Percentiles rank a stretch among this genome's conserved stretches.
These are phyloP conservation scores for Austroboletus rostrupii DNA, from an alignment of 1,284 basidiomycete species.

Conservation along the genomic window DNA sequence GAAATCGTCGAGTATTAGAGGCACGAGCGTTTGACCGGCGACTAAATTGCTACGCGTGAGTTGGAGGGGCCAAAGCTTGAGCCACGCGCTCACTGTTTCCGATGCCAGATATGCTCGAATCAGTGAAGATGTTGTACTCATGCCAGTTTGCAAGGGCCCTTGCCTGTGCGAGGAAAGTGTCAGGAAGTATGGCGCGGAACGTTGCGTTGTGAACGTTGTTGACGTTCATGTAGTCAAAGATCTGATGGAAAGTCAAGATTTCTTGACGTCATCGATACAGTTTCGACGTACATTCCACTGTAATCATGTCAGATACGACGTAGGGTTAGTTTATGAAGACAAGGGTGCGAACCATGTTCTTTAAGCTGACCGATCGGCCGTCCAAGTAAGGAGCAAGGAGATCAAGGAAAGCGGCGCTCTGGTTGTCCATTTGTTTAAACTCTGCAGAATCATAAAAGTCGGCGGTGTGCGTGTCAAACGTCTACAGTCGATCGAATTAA, in stretches of 20 bases:
- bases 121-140: conserved; percentile 70
- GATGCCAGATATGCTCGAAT: conserved; percentile 50
- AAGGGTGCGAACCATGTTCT: conserved; percentile 55
- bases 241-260: conserved; percentile 31
- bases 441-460: conserved; percentile 48
- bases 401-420: conserved; percentile 53
- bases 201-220: conserved; percentile 65
- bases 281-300: conserved; percentile 58
- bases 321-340: neutral
- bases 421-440: conserved; percentile 50
- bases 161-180: conserved; percentile 55
- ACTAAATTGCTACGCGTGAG: conserved; percentile 38
- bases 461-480: conserved; percentile 48
- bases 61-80: neutral
- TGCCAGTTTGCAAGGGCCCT: conserved; percentile 71
- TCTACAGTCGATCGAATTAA: conserved; percentile 31
- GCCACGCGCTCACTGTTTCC: conserved; percentile 57
- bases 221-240: conserved; percentile 76
- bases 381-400: conserved; percentile 54
- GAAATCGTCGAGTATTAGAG: conserved; percentile 59
- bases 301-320: conserved; percentile 7
- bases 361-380: conserved; percentile 50
- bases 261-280: neutral
- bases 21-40: conserved; percentile 64
- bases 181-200: conserved; percentile 51